Percentiles rank a stretch among this genome's conserved stretches.
These are phyloP conservation scores for Candida nanaspora DNA, from an alignment of 805 yeast species.

Conservation along the genomic window DNA sequence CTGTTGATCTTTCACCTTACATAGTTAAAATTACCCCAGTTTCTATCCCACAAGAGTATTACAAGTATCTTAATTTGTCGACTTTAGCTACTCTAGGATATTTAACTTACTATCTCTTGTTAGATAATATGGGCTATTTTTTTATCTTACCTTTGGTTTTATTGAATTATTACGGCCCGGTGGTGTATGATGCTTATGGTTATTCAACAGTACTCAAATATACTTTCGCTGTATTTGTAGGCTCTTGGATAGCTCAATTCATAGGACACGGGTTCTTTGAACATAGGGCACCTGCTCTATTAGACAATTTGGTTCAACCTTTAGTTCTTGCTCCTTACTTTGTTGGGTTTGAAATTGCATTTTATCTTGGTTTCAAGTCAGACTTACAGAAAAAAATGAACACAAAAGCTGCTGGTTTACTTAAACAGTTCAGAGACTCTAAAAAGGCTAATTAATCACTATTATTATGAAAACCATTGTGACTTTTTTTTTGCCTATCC, in stretches of 20 bases:
- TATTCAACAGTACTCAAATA: slow-evolving; percentile 17
- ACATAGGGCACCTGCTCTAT: slow-evolving; percentile 74
- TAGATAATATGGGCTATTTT: slow-evolving; percentile 48
- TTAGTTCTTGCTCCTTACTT: slow-evolving; percentile 87
- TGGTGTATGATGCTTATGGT: slow-evolving; percentile 9
- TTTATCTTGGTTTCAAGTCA: slow-evolving; percentile 53
- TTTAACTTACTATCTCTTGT: slow-evolving; percentile 47
- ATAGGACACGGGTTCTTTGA: slow-evolving; percentile 84
- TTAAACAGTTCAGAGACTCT: background rate
- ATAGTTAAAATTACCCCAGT: slow-evolving; percentile 6
- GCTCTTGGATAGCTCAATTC: slow-evolving; percentile 79
- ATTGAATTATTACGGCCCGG: slow-evolving; percentile 11
- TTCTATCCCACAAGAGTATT: background rate
- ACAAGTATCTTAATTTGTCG: slow-evolving; percentile 36
- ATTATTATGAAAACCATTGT: background rate
- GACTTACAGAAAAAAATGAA: slow-evolving; percentile 46
- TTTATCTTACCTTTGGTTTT: slow-evolving; percentile 32
- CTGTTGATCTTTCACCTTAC: slow-evolving; percentile 16
- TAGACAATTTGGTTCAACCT: slow-evolving; percentile 80
- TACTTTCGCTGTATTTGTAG: slow-evolving; percentile 37
- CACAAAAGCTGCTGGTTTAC: slow-evolving; percentile 24
- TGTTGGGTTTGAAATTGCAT: slow-evolving; percentile 71
- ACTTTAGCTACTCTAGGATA: slow-evolving; percentile 38
- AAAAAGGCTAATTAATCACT: background rate
- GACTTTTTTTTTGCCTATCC: background rate